Base-by-base conservation (phyloP, 2,329 filamentous ascomycete species). In the Paecilomyces sp. region DNA sequence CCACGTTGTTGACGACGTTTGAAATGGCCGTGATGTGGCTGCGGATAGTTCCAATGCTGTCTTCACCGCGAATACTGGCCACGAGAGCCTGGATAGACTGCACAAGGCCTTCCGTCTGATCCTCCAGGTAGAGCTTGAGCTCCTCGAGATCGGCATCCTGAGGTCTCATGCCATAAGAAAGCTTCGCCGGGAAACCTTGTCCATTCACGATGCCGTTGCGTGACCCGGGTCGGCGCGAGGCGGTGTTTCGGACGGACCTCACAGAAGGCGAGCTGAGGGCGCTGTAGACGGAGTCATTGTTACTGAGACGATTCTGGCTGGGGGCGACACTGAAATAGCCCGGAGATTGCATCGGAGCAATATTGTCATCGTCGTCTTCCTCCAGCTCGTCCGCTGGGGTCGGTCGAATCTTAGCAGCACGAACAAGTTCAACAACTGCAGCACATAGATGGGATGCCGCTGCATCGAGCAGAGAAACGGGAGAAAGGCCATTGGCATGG, bases 401-500 rank as follows among this genome's bases (percentile, higher is more conserved):
- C 8, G 86, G 82, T 33, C 89, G 85, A 64, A 97, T 91, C 76
- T 96, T 96, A 68, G 91, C 92, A 4, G 85, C 79, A 55, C 90
- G 88, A 57, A 97, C 82, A 13, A 97, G 82, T 67, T 97, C 92
- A 22, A 99, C 87, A 25, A 97, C 83, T 1, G 92, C 87, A 3
- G 90, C 87, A 1, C 91, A 91, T 36, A 97, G 82, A 75, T 99
- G 92, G 25, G 91, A 94, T 7, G 93, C 92, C 1, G 94, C 93
- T 3, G 93, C 94, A 73, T 99, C 94, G 24, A 99, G 81, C 2
- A 99, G 78, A 5, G 91, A 96, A n/a, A 99, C 88, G 0, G 94
- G 94, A 1, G 91, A 93, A 33, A 99, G 84, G 31, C 94, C 94
- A 22, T 85, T 87, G 0, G 91, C 88, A 11, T 85, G 83, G 34